Evolutionary conservation across 768 basidiomycete genomes (phyloP), one percentile per base, ranked within the genome.

Genomic region (Psilocybe cubensis): DNA sequence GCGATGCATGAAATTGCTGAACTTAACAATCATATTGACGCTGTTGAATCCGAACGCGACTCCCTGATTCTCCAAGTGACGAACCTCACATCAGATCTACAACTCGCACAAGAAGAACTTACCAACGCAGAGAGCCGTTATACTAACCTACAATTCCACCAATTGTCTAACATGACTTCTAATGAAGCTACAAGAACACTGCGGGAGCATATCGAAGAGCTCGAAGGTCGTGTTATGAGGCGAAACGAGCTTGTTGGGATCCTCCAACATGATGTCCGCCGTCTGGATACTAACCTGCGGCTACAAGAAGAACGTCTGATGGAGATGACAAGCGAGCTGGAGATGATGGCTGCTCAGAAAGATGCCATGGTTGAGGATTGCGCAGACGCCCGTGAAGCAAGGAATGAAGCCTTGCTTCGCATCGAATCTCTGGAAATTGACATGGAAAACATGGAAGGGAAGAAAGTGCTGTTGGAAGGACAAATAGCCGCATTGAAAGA

Each of bases 321-420:
- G 2, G 92, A 93, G 74, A 81, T 91, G 82, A 86, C 81, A 2
- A 70, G 67, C 17, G 92, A 94, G 63, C 69, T 91, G 56, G 91
- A 91, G 64, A 81, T 81, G 58, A 74, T 86, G 56, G 76, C 73
- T 20, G 79, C 83, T 4, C 83, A 92, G 75, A 91, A 88, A 68
- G 84, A 84, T 54, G 86, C 89, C 1, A 91, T 94, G 88, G 83
- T 93, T 0, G 91, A 92, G 60, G 92, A 94, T 66, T 93, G 92
- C 64, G 86, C 87, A 3, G 85, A 87, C 53, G 90, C 89, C 2
- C 78, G 92, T 52, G 87, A 87, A 53, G 83, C 87, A 20, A 79
- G 92, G 31, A 88, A 94, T 68, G 79, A 79, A 23, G 88, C 90
- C 4, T 67, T 86, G 41, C 65, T 67, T 52, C 75, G 74, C 57